Base-by-base conservation (phyloP, 1,139 yeast species). In the Suhomyces kunorum region DNA sequence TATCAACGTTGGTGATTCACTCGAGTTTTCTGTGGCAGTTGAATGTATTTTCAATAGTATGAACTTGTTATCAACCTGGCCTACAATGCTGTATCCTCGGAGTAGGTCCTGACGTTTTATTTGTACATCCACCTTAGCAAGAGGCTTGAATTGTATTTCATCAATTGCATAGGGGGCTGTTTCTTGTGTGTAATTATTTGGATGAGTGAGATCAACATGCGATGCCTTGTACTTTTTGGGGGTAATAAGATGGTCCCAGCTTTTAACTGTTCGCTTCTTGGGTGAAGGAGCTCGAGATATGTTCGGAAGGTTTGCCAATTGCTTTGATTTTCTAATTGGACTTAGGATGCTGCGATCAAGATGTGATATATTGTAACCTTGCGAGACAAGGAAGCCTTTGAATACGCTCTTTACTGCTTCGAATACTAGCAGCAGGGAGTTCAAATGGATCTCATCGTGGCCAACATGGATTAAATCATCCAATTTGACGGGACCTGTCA, bases 61-160 rank as follows among this genome's bases (percentile, higher is more conserved):
- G 51, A 83, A 84, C 50, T 79, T 80, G 5, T 61, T 53, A 36
- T 81, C 87, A 1, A 86, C 61, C 54, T 87, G 95, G 8, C 57
- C 54, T 2, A 71, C 49, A 1, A 70, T 50, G 11, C 52, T 16
- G 23, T 30, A 40, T 6, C 27, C 39, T 13, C 12, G 16, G 11
- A 14, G 14, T 9, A 34, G 26, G 16, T 34, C 37, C 3, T 28
- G 11, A n/a, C 26, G 19, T n/a, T 22, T 14, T 7, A 34, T 27
- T 9, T 12, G n/a, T 5, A 27, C 11, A 2, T 15, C 9, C 6
- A 15, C 16, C 11, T 14, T 15, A n/a, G n/a, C n/a, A n/a, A n/a
- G n/a, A n/a, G n/a, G n/a, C n/a, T n/a, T n/a, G n/a, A n/a, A n/a
- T n/a, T n/a, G n/a, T n/a, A n/a, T n/a, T n/a, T n/a, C n/a, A n/a